These are phyloP conservation scores for Brassica napus DNA, from an alignment of 345 rosid species.

Conservation along the genomic window DNA sequence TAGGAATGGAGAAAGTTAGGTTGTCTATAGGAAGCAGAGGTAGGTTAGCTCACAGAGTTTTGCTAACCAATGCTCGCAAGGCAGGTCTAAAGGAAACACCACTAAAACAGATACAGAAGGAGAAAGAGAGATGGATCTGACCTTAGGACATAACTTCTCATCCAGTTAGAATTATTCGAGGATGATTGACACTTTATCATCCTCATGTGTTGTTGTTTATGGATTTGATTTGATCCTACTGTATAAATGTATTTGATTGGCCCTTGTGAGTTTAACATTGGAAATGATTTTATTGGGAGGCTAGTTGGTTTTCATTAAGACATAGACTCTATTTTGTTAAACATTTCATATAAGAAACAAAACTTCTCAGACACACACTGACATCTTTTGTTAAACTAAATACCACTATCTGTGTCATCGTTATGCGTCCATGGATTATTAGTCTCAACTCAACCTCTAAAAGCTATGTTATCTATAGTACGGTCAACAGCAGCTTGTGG, in stretches of 20 bases:
- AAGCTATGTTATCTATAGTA: conserved; percentile 70
- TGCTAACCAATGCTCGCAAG: conserved; percentile 60
- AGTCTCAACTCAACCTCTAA: conserved; percentile 85
- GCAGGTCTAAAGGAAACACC: conserved; percentile 57
- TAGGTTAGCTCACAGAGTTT: conserved; percentile 59
- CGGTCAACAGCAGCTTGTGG: too few relatives aligned
- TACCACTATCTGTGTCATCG: conserved; percentile 91
- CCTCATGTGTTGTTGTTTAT: conserved; percentile 29
- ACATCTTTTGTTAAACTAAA: background rate
- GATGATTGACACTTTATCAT: too few relatives aligned
- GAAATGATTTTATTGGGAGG: background rate
- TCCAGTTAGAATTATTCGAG: too few relatives aligned
- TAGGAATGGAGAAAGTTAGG: conserved; percentile 81
- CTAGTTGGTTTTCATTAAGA: background rate
- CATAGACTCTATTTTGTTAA: too few relatives aligned
- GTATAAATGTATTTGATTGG: conserved; percentile 17
- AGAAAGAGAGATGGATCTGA: conserved; percentile 67
- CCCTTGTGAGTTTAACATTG: conserved; percentile 5
- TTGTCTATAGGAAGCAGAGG: conserved; percentile 89
- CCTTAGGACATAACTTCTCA: conserved; percentile 12
- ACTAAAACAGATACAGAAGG: conserved; percentile 57
- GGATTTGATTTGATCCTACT: conserved; percentile 30
- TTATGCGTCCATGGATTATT: conserved; percentile 97
- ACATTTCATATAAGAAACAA: too few relatives aligned
- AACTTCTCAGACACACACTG: too few relatives aligned